These are phyloP conservation scores for Physcomitrellopsis africana DNA, from an alignment of 225 moss, liverwort and hornwort species.

Conservation along the genomic window DNA sequence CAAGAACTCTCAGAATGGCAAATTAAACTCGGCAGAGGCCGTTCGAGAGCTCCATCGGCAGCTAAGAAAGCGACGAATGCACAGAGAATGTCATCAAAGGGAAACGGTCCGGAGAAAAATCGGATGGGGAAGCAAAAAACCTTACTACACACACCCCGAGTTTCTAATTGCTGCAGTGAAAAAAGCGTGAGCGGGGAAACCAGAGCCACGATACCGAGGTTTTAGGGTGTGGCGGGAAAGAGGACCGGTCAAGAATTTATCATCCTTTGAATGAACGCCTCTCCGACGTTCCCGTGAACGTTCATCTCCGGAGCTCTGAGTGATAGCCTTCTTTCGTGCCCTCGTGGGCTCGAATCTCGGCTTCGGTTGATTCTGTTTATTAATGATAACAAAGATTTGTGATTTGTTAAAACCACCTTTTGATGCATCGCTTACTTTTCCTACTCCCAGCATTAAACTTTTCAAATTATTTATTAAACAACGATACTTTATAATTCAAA, in stretches of 20 bases:
- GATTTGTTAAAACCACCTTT: no score
- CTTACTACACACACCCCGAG: background rate
- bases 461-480: no score
- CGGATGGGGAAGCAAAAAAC: background rate
- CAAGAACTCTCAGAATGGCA: background rate
- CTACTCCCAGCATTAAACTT: no score
- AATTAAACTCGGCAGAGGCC: slow-evolving; percentile 17
- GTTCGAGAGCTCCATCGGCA: slow-evolving; percentile 28
- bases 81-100: background rate
- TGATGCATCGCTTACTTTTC: no score
- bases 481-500: no score
- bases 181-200: slow-evolving; percentile 18
- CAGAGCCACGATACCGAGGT: slow-evolving; percentile 16
- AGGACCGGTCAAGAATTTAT: background rate
- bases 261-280: slow-evolving; percentile 8
- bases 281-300: background rate
- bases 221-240: slow-evolving; percentile 54
- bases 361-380: no score
- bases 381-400: no score
- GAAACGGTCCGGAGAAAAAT: background rate
- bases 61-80: background rate
- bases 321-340: background rate
- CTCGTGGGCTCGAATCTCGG: background rate
- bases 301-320: background rate
- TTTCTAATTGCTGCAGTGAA: slow-evolving; percentile 1